Evolutionary conservation across 352 stramenopile species (phyloP).

Genomic region (Globisporangium solare): DNA sequence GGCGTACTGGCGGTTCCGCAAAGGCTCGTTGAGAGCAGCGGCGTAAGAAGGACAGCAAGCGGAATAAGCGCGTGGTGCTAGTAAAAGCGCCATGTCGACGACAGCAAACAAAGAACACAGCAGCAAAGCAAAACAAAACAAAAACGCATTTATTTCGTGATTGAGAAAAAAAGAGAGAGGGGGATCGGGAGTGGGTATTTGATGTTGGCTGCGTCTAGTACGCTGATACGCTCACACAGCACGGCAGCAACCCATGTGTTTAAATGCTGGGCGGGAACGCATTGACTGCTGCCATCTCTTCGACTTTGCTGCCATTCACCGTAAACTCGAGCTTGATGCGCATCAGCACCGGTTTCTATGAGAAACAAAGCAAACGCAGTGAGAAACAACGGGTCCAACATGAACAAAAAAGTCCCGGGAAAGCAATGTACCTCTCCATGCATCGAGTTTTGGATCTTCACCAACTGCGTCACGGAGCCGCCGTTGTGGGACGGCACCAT

Average conservation of each 20-base stretch:
- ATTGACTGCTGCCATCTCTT: constrained; percentile 81
- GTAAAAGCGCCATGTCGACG: constrained; percentile 16
- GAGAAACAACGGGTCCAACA: too few species aligned
- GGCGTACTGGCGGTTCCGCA: constrained; percentile 72
- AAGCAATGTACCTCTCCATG: constrained; percentile 75
- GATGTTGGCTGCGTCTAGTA: too few species aligned
- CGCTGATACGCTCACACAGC: background rate
- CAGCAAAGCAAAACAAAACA: constrained; percentile 12
- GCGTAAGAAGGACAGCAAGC: constrained; percentile 1
- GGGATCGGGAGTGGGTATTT: too few species aligned
- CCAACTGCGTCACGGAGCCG: constrained; percentile 90
- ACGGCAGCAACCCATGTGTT: constrained; percentile 1
- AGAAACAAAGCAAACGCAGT: constrained; percentile 2
- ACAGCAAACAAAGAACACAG: background rate
- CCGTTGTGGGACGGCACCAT: constrained; percentile 82
- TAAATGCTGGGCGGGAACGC: constrained; percentile 74
- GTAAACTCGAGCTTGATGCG: constrained; percentile 81
- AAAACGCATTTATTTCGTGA: constrained; percentile 14
- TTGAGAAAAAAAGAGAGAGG: background rate
- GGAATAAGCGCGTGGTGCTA: constrained; percentile 2
- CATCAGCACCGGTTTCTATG: constrained; percentile 85
- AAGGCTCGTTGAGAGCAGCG: constrained; percentile 32
- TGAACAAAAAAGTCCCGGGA: constrained; percentile 11
- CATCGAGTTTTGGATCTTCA: constrained; percentile 95
- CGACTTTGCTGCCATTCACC: constrained; percentile 79